Evolutionary conservation across 305 asterid genomes (phyloP).

Genomic region (Rubia occidens): DNA sequence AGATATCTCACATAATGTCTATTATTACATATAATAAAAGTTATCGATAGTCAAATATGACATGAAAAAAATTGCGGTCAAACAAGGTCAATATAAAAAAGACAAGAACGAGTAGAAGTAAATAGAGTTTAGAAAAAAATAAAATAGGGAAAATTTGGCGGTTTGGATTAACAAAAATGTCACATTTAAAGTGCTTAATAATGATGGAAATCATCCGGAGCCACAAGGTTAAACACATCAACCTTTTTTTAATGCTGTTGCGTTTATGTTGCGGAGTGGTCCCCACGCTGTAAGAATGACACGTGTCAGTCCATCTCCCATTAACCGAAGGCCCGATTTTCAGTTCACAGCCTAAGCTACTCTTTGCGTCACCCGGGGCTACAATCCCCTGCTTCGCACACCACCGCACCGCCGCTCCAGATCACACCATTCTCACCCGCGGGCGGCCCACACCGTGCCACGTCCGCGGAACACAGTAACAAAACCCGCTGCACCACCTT

Average conservation of each 20-base stretch:
- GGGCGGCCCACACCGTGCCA: background rate
- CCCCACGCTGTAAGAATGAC: slow-evolving; percentile 27
- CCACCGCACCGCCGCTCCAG: background rate
- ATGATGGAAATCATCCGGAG: background rate
- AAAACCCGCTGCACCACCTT: background rate
- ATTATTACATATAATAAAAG: no score
- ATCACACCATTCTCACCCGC: slow-evolving; percentile 4
- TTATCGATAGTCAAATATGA: no score
- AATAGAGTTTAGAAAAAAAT: no score
- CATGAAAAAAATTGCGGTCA: no score
- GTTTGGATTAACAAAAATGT: slow-evolving; percentile 5
- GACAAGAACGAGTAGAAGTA: no score
- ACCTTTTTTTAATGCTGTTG: slow-evolving; percentile 20
- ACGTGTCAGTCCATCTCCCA: slow-evolving; percentile 31
- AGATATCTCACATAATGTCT: no score
- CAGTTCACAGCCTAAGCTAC: slow-evolving; percentile 21
- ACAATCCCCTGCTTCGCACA: slow-evolving; percentile 28
- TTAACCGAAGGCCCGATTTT: slow-evolving; percentile 43
- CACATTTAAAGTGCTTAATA: background rate
- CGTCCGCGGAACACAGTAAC: background rate
- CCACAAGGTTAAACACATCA: slow-evolving; percentile 31
- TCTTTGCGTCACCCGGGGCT: background rate
- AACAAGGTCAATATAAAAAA: no score
- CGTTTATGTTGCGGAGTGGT: slow-evolving; percentile 29
- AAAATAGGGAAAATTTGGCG: background rate